Evolutionary conservation across 352 stramenopile genomes (phyloP).

Genomic region (Globisporangium alternatum): DNA sequence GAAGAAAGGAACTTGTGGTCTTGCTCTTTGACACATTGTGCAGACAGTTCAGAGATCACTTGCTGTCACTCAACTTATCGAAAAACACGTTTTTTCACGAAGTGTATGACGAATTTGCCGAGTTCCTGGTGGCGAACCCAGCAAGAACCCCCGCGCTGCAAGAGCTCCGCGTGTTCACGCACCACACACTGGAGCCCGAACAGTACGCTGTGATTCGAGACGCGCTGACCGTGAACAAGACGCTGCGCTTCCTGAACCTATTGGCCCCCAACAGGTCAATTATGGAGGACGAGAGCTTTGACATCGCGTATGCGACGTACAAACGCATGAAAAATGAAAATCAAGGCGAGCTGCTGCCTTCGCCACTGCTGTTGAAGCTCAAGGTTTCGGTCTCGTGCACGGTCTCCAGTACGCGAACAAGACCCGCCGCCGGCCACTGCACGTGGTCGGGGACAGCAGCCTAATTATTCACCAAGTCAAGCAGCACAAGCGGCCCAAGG

Average conservation of each 20-base stretch:
- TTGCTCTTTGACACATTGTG: neutral
- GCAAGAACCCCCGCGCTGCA: neutral
- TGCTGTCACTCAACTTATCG: neutral
- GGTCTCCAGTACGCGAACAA: too few relatives aligned
- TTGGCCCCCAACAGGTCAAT: neutral
- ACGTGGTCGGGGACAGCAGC: too few relatives aligned
- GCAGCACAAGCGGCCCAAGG: too few relatives aligned
- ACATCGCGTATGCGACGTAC: neutral
- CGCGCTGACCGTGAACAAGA: neutral
- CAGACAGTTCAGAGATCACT: neutral
- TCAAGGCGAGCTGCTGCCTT: neutral
- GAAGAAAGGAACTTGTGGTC: too few relatives aligned
- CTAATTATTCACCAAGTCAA: too few relatives aligned
- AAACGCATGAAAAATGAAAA: neutral
- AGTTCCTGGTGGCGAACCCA: neutral
- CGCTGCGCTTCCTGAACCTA: neutral
- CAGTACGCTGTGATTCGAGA: neutral
- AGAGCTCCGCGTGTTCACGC: neutral
- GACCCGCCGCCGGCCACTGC: too few relatives aligned
- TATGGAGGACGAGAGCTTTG: neutral
- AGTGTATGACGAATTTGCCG: neutral
- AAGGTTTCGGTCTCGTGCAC: too few relatives aligned
- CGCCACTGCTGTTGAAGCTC: neutral
- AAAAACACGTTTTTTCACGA: neutral
- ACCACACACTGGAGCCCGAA: neutral